Evolutionary conservation across 2,329 filamentous ascomycete species (phyloP).

Genomic region (Teratosphaeria destructans): DNA sequence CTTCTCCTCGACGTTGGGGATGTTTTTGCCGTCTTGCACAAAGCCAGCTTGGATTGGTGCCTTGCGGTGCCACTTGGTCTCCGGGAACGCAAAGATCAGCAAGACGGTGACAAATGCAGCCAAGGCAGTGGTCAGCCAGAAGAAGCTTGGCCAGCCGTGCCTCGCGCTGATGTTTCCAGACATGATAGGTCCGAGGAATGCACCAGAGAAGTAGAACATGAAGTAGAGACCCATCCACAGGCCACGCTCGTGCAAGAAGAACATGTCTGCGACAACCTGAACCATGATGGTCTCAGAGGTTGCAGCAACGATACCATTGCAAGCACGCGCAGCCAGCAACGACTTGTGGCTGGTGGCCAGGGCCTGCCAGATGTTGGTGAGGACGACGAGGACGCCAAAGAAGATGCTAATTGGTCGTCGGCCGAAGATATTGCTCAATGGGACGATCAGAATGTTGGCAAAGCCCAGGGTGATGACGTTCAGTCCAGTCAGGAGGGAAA

Average conservation of each 20-base stretch:
- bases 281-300: slow-evolving; percentile 35
- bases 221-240: slow-evolving; percentile 18
- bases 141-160: slow-evolving; percentile 37
- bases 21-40: slow-evolving; percentile 6
- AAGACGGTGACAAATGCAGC: slow-evolving; percentile 30
- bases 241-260: slow-evolving; percentile 33
- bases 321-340: slow-evolving; percentile 32
- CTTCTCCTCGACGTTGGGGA: slow-evolving; percentile 20
- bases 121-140: slow-evolving; percentile 35
- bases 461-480: slow-evolving; percentile 36
- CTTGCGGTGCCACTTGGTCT: slow-evolving; percentile 32
- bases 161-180: slow-evolving; percentile 30
- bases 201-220: slow-evolving; percentile 32
- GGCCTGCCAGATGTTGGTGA: slow-evolving; percentile 36
- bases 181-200: slow-evolving; percentile 36
- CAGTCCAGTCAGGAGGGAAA: slow-evolving; percentile 32
- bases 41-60: slow-evolving; percentile 3
- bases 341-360: slow-evolving; percentile 32
- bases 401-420: slow-evolving; percentile 31
- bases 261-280: slow-evolving; percentile 36
- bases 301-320: slow-evolving; percentile 34
- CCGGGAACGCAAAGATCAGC: slow-evolving; percentile 32
- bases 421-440: slow-evolving; percentile 35
- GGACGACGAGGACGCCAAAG: slow-evolving; percentile 30
- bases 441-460: slow-evolving; percentile 36